Conservation (phyloP, 805 yeast genomes). For the Ogataea methanolica region DNA sequence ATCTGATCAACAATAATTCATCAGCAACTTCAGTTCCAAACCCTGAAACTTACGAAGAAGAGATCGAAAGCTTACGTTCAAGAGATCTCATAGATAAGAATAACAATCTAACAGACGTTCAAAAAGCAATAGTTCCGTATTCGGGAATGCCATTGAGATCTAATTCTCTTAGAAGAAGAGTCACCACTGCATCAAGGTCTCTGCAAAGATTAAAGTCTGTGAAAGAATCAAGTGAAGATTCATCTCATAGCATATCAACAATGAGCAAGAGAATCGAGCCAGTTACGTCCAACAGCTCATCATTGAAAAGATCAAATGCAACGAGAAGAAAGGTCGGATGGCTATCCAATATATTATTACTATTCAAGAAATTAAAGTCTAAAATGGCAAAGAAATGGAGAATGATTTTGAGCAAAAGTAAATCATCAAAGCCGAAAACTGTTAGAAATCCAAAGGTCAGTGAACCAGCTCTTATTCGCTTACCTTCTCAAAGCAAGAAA, state of each 20-base stretch:
- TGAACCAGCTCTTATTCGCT: neutral
- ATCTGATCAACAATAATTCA: conserved; percentile 6
- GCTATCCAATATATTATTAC: conserved; percentile 15
- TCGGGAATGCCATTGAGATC: conserved; percentile 2
- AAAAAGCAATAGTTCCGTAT: neutral
- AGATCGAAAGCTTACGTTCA: neutral
- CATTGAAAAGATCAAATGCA: conserved; percentile 28
- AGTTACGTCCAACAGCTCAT: conserved; percentile 3
- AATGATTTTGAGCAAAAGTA: conserved; percentile 9
- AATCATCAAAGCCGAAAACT: neutral
- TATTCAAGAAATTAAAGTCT: conserved; percentile 11
- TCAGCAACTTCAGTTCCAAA: neutral
- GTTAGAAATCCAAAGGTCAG: neutral
- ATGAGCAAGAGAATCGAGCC: neutral
- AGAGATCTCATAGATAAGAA: neutral
- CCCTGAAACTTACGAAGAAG: neutral
- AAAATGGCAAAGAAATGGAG: conserved; percentile 18
- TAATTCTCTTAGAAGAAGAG: conserved; percentile 10
- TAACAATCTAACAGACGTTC: neutral
- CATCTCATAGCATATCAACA: too few species aligned
- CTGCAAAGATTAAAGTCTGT: conserved; percentile 1
- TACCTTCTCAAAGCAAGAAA: neutral
- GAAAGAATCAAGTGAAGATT: neutral
- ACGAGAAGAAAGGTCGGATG: conserved; percentile 28
- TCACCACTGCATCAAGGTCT: conserved; percentile 9